A percentile compares a stretch with the other conserved stretches of the same genome.
Evolutionary conservation across 202 grass and related monocot species (phyloP).

Genomic region (Schoenoplectus triqueter): DNA sequence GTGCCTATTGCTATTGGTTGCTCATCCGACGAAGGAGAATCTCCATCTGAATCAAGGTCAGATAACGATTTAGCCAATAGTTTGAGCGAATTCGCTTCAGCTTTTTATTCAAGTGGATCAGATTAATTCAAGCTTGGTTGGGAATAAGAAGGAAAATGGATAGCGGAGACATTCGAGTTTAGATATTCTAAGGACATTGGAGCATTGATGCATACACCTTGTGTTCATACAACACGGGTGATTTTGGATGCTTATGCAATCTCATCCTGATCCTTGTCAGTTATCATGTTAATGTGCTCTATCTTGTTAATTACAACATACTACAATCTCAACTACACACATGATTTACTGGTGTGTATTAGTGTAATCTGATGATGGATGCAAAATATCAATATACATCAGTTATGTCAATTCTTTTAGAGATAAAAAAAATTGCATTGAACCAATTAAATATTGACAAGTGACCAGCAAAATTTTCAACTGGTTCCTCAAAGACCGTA

Average conservation of each 20-base stretch:
- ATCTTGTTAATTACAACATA: too few relatives aligned
- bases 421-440: too few relatives aligned
- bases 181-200: neutral
- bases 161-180: neutral
- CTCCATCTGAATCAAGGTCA: conserved; percentile 48
- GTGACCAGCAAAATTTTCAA: neutral
- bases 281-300: too few relatives aligned
- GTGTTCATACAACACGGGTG: too few relatives aligned
- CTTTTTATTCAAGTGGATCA: conserved; percentile 5
- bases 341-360: too few relatives aligned
- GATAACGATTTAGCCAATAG: conserved; percentile 48
- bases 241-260: too few relatives aligned
- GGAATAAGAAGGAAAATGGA: conserved; percentile 22
- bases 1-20: neutral
- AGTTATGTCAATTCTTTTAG: too few relatives aligned
- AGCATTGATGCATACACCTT: too few relatives aligned
- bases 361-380: too few relatives aligned
- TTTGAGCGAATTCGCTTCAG: conserved; percentile 35
- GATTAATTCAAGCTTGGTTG: conserved; percentile 3
- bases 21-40: conserved; percentile 32
- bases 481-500: neutral
- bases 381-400: too few relatives aligned
- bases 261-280: too few relatives aligned
- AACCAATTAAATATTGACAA: neutral
- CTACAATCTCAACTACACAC: too few relatives aligned